Evolutionary conservation across 495 filamentous ascomycete species (phyloP).

Genomic region (Xylaria castorea): DNA sequence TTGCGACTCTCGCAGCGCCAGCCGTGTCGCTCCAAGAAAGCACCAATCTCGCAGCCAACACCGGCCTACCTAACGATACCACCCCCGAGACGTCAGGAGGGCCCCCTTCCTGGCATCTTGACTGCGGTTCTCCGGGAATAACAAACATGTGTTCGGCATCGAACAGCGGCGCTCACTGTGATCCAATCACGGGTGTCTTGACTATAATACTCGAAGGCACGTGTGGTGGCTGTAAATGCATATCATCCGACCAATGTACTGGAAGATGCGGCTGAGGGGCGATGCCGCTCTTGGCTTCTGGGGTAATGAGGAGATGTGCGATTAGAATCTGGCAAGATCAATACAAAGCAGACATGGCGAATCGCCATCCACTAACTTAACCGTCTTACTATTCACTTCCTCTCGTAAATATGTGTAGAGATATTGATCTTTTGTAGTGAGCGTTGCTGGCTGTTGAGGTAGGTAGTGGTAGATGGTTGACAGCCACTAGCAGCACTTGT

Average conservation of each 20-base stretch:
- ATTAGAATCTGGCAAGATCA: neutral
- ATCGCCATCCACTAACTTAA: neutral
- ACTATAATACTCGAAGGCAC: slow-evolving; percentile 38
- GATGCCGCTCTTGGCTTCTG: neutral
- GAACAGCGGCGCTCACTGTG: slow-evolving; percentile 39
- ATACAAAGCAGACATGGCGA: slow-evolving; percentile 2
- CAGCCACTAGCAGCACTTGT: neutral
- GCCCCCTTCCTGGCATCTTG: slow-evolving; percentile 34
- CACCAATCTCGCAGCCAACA: slow-evolving; percentile 2
- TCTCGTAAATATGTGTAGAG: neutral
- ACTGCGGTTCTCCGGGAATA: slow-evolving; percentile 37
- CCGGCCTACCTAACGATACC: neutral
- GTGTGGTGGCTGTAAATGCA: slow-evolving; percentile 32
- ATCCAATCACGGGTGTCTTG: slow-evolving; percentile 35
- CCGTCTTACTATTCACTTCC: neutral
- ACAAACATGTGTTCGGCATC: slow-evolving; percentile 34
- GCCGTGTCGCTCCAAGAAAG: neutral
- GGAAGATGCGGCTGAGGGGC: slow-evolving; percentile 28
- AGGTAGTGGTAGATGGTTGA: neutral
- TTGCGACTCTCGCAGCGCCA: slow-evolving; percentile 12
- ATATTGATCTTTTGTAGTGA: neutral
- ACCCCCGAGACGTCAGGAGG: neutral
- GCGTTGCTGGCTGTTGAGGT: neutral
- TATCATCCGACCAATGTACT: slow-evolving; percentile 31
- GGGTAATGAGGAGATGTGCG: neutral